Conservation (phyloP, 768 basidiomycete genomes). For the Lentinula lateritia region DNA sequence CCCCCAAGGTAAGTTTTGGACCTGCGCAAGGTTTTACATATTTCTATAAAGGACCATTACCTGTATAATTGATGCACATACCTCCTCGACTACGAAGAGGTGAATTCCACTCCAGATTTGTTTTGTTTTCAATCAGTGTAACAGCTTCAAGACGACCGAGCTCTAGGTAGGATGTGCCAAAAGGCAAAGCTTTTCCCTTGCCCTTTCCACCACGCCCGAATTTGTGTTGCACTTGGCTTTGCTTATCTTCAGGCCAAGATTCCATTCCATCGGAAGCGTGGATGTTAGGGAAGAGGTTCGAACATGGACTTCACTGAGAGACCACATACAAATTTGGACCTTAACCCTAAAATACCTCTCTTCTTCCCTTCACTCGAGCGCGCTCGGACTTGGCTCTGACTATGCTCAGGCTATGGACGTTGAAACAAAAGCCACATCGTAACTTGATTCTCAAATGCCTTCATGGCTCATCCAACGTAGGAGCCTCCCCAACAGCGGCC, state of each 20-base stretch:
- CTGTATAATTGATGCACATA: slow-evolving; percentile 9
- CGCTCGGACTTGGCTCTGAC: neutral
- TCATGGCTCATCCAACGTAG: neutral
- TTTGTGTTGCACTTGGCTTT: slow-evolving; percentile 17
- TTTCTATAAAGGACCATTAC: neutral
- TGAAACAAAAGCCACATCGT: slow-evolving; percentile 9
- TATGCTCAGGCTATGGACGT: slow-evolving; percentile 52
- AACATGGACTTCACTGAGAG: no score
- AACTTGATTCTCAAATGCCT: neutral
- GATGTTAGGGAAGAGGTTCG: neutral
- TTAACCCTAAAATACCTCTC: neutral
- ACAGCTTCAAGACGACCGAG: slow-evolving; percentile 51
- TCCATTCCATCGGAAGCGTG: slow-evolving; percentile 65
- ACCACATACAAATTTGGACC: neutral
- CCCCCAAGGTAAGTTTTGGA: slow-evolving; percentile 19
- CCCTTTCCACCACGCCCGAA: slow-evolving; percentile 12
- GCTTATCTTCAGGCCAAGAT: slow-evolving; percentile 59
- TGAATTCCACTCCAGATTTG: slow-evolving; percentile 49
- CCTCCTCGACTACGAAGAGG: slow-evolving; percentile 27
- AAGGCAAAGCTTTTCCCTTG: slow-evolving; percentile 25
- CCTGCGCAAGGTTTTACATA: neutral
- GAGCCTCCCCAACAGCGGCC: neutral
- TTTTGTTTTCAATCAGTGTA: slow-evolving; percentile 41
- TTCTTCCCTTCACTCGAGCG: no score
- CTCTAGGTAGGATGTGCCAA: slow-evolving; percentile 48